Evolutionary conservation across 2,329 filamentous ascomycete genomes (phyloP).

Genomic region (Verticillium nonalfalfae): DNA sequence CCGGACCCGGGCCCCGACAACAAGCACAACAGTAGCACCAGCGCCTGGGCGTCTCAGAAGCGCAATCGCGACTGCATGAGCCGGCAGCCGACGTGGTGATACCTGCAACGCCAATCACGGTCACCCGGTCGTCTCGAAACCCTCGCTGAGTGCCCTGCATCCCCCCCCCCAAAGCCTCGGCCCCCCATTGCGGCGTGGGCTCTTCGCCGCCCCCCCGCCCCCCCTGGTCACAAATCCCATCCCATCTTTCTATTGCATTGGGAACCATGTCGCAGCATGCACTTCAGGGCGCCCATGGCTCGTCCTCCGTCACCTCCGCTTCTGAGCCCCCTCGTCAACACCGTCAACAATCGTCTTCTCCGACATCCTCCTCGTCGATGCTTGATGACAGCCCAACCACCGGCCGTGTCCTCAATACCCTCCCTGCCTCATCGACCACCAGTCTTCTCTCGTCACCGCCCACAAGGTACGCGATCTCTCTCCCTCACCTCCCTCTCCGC

Average conservation of each 20-base stretch:
- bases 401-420: constrained; percentile 21
- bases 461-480: background rate
- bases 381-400: constrained; percentile 41
- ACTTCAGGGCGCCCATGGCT: constrained; percentile 37
- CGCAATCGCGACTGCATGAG: background rate
- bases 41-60: background rate
- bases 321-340: constrained; percentile 11
- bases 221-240: constrained; percentile 1
- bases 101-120: constrained; percentile 43
- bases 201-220: background rate
- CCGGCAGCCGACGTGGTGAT: constrained; percentile 10
- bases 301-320: constrained; percentile 13
- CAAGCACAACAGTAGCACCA: background rate
- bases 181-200: constrained; percentile 13
- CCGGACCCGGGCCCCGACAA: background rate
- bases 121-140: constrained; percentile 30
- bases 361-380: constrained; percentile 13
- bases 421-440: constrained; percentile 14
- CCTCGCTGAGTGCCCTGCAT: constrained; percentile 6
- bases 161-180: background rate
- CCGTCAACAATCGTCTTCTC: constrained; percentile 12
- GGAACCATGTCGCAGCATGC: constrained; percentile 48
- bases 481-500: background rate
- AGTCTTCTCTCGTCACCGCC: constrained; percentile 7
- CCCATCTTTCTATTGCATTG: constrained; percentile 25